Evolutionary conservation across 805 yeast genomes (phyloP).

Genomic region (Cyberlindnera subsufficiens): DNA sequence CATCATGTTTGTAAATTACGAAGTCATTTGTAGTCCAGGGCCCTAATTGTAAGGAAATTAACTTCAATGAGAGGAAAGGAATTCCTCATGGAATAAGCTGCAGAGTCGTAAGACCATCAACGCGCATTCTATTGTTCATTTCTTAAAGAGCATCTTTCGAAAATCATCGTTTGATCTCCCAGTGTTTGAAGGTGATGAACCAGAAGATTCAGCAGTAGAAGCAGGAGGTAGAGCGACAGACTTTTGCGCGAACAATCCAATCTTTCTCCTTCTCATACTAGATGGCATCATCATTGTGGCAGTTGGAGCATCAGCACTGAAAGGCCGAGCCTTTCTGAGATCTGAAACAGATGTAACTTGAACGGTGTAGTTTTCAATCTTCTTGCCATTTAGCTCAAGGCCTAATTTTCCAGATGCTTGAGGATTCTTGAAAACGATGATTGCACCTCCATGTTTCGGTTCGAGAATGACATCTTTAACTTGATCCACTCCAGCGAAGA

Average conservation of each 20-base stretch:
- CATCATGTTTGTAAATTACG: not conserved
- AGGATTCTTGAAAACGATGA: slow-evolving; percentile 39
- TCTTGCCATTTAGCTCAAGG: slow-evolving; percentile 34
- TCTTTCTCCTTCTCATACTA: slow-evolving; percentile 5
- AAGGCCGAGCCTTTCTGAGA: slow-evolving; percentile 13
- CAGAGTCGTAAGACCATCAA: not conserved
- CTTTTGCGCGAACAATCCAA: not conserved
- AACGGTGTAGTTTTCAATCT: slow-evolving; percentile 29
- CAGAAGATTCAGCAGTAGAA: not conserved
- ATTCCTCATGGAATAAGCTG: not conserved
- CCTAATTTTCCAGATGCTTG: slow-evolving; percentile 47
- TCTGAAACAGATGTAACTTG: slow-evolving; percentile 30
- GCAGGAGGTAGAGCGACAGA: no score
- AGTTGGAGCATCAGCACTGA: not conserved
- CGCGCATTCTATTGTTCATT: slow-evolving; percentile 1
- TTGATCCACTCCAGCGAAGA: slow-evolving; percentile 30
- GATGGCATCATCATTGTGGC: slow-evolving; percentile 9
- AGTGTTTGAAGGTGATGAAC: not conserved
- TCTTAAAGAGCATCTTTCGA: slow-evolving; percentile 19
- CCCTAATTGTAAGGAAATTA: no score
- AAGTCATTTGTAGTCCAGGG: not conserved
- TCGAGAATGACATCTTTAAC: slow-evolving; percentile 39
- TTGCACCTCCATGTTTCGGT: slow-evolving; percentile 41
- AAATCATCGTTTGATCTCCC: slow-evolving; percentile 20
- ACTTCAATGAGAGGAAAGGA: no score